Evolutionary conservation across 768 basidiomycete species (phyloP), one percentile per base, ranked within the genome.

Genomic region (Strobilomyces confusus): DNA sequence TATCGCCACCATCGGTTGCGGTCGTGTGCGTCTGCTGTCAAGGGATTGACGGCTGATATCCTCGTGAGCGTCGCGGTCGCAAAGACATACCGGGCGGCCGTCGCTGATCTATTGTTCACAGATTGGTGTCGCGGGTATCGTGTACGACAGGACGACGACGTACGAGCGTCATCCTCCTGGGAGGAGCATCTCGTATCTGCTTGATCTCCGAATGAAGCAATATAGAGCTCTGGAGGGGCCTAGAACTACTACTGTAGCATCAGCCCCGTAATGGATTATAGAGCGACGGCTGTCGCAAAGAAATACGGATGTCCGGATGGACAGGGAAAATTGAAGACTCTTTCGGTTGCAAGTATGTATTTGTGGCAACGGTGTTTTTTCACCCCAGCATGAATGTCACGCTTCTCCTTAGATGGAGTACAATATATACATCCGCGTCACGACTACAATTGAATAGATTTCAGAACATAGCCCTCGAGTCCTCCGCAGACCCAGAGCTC

Each of bases 401-500:
- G 36, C 14, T 20, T 38, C 5, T n/a, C 25, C 36, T 7, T 36
- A 40, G 25, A 19, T 43, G 23, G n/a, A 26, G 41, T 25, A 33
- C 41, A 26, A 8, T 38, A 33, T 13, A 25, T 17, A 49, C 9
- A 43, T 40, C 12, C 2, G 30, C 26, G 22, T 65, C 53, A 66
- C 37, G 45, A 36, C 51, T 73, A 70, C 8, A 67, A 65, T 55
- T 75, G 74, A 47, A 91, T 86, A 59, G 74, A 73, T 69, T 90
- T 90, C 62, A 92, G 70, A 46, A 98, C 90, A 67, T 84, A 97
- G 2, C 93, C 93, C 63, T 98, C 95, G 52, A 98, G 70, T 8
- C 95, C 94, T 9, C 92, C 94, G 59, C 92, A 95, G 14, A 95
- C 78, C 97, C 97, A 98, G 40, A 99, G 75, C 72, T 99, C 95